Conservation (phyloP, 495 filamentous ascomycete species). For the Achaetomiella virescens region DNA sequence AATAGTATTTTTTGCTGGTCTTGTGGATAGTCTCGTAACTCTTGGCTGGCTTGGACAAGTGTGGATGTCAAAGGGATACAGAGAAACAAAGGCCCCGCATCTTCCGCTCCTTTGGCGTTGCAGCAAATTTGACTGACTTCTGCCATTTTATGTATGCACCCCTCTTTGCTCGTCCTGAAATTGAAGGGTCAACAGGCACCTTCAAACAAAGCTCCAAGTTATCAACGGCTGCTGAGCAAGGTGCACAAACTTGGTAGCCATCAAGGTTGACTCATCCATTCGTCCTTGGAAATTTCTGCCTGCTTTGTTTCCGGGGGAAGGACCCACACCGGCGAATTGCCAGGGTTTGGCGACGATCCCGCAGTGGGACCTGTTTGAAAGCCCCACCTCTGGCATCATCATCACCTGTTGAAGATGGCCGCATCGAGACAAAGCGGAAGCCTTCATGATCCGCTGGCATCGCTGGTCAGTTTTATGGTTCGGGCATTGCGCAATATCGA, state of each 20-base stretch:
- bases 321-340: neutral
- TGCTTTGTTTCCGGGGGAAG: neutral
- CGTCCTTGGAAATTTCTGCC: neutral
- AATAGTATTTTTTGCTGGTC: neutral
- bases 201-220: neutral
- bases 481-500: neutral
- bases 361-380: slow-evolving; percentile 4
- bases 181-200: neutral
- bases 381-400: slow-evolving; percentile 10
- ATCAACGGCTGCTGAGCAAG: neutral
- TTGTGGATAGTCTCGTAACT: neutral
- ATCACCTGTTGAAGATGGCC: neutral
- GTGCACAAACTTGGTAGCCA: neutral
- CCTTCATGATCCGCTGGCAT: neutral
- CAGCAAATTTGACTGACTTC: too few relatives aligned
- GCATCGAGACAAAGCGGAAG: neutral
- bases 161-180: neutral
- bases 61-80: neutral
- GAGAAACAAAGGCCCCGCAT: neutral
- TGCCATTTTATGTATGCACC: neutral
- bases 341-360: slow-evolving; percentile 9
- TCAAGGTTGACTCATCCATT: slow-evolving; percentile 3
- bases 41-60: slow-evolving; percentile 4
- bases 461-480: neutral
- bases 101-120: neutral